phyloP scores from a whole-genome alignment of 1,284 basidiomycete genomes.

The Marasmius sp. region DNA sequence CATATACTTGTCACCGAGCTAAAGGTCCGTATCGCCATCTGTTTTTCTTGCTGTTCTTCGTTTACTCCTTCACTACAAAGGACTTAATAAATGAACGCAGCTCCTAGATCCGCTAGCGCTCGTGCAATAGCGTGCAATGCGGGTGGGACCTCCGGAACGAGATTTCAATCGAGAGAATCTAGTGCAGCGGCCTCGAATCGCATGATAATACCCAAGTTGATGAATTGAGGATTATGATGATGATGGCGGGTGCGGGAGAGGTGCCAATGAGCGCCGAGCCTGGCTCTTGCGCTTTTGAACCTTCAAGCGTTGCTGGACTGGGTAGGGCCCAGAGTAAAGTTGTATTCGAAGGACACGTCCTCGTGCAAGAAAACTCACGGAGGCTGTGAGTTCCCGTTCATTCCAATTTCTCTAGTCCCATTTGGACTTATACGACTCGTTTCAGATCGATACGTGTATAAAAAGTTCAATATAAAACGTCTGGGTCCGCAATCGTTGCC shows the following conservation, averaged over 20 bases:
- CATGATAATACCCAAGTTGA: conserved; percentile 26
- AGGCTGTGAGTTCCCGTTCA: conserved; percentile 47
- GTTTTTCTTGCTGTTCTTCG: no score
- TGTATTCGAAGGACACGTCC: conserved; percentile 41
- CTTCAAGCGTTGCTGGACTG: conserved; percentile 28
- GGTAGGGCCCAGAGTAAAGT: conserved; percentile 49
- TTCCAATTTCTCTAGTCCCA: no score
- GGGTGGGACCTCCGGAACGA: conserved; percentile 25
- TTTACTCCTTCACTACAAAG: no score
- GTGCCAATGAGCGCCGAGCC: conserved; percentile 36
- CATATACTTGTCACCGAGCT: no score
- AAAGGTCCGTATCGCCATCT: no score
- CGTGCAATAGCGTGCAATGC: no score
- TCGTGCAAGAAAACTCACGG: conserved; percentile 37
- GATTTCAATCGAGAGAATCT: conserved; percentile 27
- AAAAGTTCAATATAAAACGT: no score
- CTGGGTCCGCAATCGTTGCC: no score
- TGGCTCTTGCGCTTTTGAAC: neutral
- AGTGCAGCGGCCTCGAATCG: conserved; percentile 33
- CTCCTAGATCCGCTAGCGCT: no score
- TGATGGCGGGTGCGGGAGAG: conserved; percentile 11
- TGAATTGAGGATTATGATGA: conserved; percentile 18
- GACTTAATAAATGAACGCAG: no score
- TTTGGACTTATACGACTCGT: neutral
- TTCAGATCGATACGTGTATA: no score